Evolutionary conservation across 257 asterid genomes (phyloP).

Genomic region (Lycium barbarum): DNA sequence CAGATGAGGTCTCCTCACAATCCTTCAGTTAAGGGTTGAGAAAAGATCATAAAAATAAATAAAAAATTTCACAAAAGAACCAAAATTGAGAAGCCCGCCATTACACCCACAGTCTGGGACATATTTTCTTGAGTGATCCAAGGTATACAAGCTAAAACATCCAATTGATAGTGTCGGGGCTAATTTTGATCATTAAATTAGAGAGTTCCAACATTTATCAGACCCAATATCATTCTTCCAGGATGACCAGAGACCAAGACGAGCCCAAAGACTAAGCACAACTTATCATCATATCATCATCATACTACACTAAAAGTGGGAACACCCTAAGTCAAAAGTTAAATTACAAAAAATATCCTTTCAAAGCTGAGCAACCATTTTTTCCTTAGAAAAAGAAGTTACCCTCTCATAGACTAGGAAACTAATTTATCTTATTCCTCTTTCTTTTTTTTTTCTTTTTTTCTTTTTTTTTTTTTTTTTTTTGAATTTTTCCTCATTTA

Average conservation of each 20-base stretch:
- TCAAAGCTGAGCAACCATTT: too few relatives aligned
- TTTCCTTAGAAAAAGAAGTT: too few relatives aligned
- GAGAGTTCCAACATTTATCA: not conserved
- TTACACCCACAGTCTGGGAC: not conserved
- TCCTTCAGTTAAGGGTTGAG: slow-evolving; percentile 2
- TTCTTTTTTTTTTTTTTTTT: too few relatives aligned
- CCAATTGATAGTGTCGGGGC: not conserved
- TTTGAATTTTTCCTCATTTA: not conserved
- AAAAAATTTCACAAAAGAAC: not conserved
- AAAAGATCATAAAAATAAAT: not conserved
- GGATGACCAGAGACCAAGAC: not conserved
- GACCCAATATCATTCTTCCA: not conserved
- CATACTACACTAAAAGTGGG: not conserved
- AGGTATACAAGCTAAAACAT: not conserved
- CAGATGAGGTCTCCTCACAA: not conserved
- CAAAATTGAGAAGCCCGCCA: not conserved
- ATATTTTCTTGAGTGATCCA: not conserved
- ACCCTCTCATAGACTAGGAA: too few relatives aligned
- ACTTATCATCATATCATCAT: not conserved
- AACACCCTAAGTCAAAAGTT: not conserved
- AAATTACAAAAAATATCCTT: too few relatives aligned
- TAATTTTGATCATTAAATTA: not conserved
- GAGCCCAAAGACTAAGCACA: not conserved
- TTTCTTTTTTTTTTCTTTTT: too few relatives aligned
- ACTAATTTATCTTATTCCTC: too few relatives aligned